phyloP scores from a whole-genome alignment of 441 rosid species.

The Caryocar brasiliense region DNA sequence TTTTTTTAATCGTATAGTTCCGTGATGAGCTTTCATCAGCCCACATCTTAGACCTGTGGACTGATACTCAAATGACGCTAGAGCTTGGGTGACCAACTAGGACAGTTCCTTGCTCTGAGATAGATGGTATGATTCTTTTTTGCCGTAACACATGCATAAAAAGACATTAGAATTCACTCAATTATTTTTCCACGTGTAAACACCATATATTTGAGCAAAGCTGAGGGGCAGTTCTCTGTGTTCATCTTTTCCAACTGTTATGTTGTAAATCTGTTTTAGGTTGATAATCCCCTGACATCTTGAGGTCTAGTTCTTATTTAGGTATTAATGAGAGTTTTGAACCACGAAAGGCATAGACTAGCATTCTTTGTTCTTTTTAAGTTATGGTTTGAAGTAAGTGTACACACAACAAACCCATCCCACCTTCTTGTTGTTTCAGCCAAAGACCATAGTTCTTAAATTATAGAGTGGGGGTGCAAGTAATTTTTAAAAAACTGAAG shows the following conservation, averaged over 20 bases:
- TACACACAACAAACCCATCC: too few relatives aligned
- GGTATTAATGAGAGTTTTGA: too few relatives aligned
- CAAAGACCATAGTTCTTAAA: too few relatives aligned
- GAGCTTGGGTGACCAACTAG: constrained; percentile 1
- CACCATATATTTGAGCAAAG: constrained; percentile 10
- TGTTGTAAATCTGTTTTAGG: constrained; percentile 4
- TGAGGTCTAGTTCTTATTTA: too few relatives aligned
- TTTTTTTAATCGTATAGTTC: constrained; percentile 6
- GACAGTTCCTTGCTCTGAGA: background rate
- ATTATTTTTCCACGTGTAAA: constrained; percentile 8
- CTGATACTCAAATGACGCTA: background rate
- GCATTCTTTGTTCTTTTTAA: too few relatives aligned
- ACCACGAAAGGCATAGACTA: too few relatives aligned
- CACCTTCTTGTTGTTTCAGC: too few relatives aligned
- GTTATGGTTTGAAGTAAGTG: too few relatives aligned
- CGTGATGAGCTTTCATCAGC: background rate
- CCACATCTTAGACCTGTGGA: background rate
- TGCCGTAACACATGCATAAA: constrained; percentile 5
- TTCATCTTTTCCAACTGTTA: background rate
- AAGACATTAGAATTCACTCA: constrained; percentile 2
- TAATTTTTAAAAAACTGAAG: too few relatives aligned
- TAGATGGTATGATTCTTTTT: constrained; percentile 19
- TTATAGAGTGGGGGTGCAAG: too few relatives aligned
- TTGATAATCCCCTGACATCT: background rate
- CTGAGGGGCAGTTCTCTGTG: background rate